Evolutionary conservation across 2,329 filamentous ascomycete species (phyloP).

Genomic region (Neonectria neomacrospora): DNA sequence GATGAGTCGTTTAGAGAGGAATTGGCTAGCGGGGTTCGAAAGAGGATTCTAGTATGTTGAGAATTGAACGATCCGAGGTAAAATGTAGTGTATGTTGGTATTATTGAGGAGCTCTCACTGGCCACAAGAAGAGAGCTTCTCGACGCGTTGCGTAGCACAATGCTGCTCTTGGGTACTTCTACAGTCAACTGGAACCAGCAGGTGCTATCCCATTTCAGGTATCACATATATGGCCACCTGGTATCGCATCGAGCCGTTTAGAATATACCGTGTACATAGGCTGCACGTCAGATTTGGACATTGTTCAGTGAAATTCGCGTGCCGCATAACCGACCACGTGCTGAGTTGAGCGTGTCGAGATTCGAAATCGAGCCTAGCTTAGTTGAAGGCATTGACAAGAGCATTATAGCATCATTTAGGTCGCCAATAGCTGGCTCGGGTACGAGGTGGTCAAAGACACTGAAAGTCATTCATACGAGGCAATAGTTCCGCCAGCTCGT

Average conservation of each 20-base stretch:
- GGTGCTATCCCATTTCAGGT: too few relatives aligned
- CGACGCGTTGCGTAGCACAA: too few relatives aligned
- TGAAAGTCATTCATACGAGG: background rate
- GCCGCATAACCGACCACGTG: background rate
- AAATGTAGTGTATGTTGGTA: too few relatives aligned
- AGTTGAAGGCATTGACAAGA: background rate
- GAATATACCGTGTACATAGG: background rate
- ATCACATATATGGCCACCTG: too few relatives aligned
- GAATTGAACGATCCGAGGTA: too few relatives aligned
- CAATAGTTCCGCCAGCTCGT: background rate
- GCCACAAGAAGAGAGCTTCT: background rate
- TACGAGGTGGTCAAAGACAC: background rate
- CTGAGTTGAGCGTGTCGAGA: background rate
- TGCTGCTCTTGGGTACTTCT: background rate
- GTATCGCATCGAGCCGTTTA: too few relatives aligned
- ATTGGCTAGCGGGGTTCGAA: too few relatives aligned
- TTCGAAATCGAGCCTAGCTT: background rate
- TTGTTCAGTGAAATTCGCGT: background rate
- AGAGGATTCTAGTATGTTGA: too few relatives aligned
- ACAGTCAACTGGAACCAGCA: too few relatives aligned
- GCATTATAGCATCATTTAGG: background rate
- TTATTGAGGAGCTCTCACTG: background rate
- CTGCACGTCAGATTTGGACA: background rate
- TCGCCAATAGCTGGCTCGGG: background rate
- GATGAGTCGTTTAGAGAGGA: too few relatives aligned